Evolutionary conservation across 495 filamentous ascomycete genomes (phyloP), one percentile per base, ranked within the genome.

Genomic region (Cercophora newfieldiana): DNA sequence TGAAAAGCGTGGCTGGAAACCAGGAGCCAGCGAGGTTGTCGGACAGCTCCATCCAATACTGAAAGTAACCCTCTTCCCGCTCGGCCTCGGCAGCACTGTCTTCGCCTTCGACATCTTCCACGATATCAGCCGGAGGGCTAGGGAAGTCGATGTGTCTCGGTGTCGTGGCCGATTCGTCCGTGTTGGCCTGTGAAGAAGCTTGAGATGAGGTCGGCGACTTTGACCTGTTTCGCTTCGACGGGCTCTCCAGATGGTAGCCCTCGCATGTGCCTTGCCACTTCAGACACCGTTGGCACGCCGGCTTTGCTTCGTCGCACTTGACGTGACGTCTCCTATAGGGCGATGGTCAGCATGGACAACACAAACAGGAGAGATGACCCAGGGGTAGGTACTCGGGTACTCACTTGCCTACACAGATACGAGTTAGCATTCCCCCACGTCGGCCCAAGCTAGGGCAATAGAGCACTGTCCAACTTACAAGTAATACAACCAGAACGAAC

Each of bases 221-320:
- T 22, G 68, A 53, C 22, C 60, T 51, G 29, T 44, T 59, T 24
- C 54, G 48, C 5, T 21, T 57, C 33, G 54, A 49, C 24, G 44
- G 18, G 18, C 29, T 22, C 5, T 54, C 16, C 2, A 25, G 16
- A 10, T 56, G 62, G 55, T 74, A 77, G 7, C 72, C 69, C 7
- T 75, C 69, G 65, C 68, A 74, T 37, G 64, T 61, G 33, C 69
- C 72, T 37, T 72, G 69, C 71, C 68, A 70, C 51, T 70, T 74
- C 29, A 72, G 47, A 37, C 73, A 78, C 26, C 74, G 68, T 26
- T 68, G 65, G 54, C 74, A 78, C 6, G 59, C 63, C 0, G 85
- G 86, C 70, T 82, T 85, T 59, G 77, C 75, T 66, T 88, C 83
- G 51, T 84, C 85, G 63, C 85, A 88, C 67, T 87, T 88, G 30